Base-by-base conservation (phyloP, 75 land plant species). In the Cryptomeria japonica region DNA sequence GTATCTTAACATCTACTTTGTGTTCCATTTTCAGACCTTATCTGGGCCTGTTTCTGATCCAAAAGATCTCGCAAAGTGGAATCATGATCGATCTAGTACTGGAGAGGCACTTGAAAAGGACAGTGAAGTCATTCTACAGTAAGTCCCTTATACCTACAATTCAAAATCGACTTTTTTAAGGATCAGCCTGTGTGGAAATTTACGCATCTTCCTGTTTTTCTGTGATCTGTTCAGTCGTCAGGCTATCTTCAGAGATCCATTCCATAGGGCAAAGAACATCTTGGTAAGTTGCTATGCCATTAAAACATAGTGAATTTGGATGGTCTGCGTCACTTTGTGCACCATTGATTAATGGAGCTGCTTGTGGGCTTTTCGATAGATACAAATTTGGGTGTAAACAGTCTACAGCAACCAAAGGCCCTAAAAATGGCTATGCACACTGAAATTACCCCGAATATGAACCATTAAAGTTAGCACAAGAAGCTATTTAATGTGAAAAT, bases 81-180 rank as follows among this genome's bases (percentile, higher is more conserved):
- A 97, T 77, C 95, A 90, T 86, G 99, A 97, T 76, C 98, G 99
- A 19, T 97, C 99, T 3, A 95, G 96, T 94, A 97, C 99, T 5
- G 97, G 96, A 18, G 96, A 97, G 90, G 98, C 98, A 16, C 95
- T 95, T 41, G 97, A 96, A 12, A 91, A 92, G 44, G 97, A 95
- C 91, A 96, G 96, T 87, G 99, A 97, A 94, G 99, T 97, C 46
- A 97, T 97, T 73, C 61, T 97, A 47, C 94, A 94, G 96, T 95
- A 88, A 70, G 93, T 44, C 39, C 86, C 37, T 58, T 61, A 10
- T 28, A 76, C 1, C 41, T 41, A 41, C 2, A 41, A 68, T 51
- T 84, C 32, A 46, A 75, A 68, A 68, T 68, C n/a, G 73, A 19
- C 15, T 13, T 22, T 28, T 4, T 22, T 6, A n/a, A n/a, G 44